These are phyloP conservation scores for Aspergillus leporis DNA, from an alignment of 495 filamentous ascomycete species.

Conservation along the genomic window DNA sequence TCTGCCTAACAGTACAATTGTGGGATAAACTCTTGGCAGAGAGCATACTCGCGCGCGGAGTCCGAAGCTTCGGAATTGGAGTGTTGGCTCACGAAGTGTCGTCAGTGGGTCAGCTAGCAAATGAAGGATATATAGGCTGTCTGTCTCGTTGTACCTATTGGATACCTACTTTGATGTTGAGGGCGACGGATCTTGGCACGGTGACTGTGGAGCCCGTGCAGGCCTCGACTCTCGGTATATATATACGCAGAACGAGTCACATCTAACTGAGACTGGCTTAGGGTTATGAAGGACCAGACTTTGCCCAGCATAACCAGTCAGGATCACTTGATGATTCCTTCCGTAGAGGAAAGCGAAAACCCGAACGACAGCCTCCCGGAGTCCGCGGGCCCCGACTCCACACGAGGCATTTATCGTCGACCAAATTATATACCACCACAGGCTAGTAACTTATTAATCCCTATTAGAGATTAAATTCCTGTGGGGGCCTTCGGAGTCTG, in stretches of 20 bases:
- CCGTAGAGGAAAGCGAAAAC: neutral
- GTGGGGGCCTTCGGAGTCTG: neutral
- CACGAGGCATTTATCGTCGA: neutral
- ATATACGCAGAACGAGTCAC: no score
- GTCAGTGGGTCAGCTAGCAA: neutral
- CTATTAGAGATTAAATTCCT: neutral
- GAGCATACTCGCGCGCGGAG: neutral
- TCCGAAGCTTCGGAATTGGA: neutral
- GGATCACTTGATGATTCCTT: neutral
- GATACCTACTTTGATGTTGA: no score
- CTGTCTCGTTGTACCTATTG: neutral
- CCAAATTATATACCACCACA: neutral
- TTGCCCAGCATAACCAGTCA: neutral
- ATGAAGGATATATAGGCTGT: neutral
- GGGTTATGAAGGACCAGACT: no score
- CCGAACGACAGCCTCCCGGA: neutral
- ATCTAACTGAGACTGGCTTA: no score
- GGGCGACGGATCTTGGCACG: no score
- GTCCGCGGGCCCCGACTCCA: conserved; percentile 1
- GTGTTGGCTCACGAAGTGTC: neutral
- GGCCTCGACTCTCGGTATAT: no score
- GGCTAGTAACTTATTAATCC: neutral
- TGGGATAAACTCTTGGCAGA: neutral
- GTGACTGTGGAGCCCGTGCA: no score
- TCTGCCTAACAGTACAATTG: neutral